phyloP scores from a whole-genome alignment of 345 rosid species.

The Linum usitatissimum region DNA sequence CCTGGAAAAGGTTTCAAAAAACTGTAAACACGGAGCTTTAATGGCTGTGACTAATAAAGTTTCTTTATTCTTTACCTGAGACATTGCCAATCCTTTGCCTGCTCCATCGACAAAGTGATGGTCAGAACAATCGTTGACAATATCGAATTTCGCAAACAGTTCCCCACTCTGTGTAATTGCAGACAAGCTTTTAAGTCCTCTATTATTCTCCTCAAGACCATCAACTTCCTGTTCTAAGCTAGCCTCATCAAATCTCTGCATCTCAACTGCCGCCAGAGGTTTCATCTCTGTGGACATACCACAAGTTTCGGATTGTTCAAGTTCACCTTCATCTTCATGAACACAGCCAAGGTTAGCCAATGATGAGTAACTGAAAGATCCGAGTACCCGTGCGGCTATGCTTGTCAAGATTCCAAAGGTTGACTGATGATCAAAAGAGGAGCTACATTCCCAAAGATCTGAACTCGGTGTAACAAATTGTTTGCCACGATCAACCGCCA shows the following conservation, averaged over 20 bases:
- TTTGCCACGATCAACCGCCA: conserved; percentile 25
- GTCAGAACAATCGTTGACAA: conserved; percentile 60
- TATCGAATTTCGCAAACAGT: conserved; percentile 57
- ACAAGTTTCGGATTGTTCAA: conserved; percentile 16
- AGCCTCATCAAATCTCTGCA: conserved; percentile 13
- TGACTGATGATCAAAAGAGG: conserved; percentile 49
- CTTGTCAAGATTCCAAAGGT: conserved; percentile 56
- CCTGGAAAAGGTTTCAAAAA: conserved; percentile 25
- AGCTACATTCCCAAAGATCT: conserved; percentile 23
- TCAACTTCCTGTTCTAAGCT: conserved; percentile 22
- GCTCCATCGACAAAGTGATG: conserved; percentile 54
- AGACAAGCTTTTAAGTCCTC: conserved; percentile 14
- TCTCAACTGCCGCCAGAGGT: conserved; percentile 19
- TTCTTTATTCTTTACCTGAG: conserved; percentile 48
- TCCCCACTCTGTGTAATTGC: conserved; percentile 11
- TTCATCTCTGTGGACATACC: conserved; percentile 27
- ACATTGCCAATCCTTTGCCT: conserved; percentile 28
- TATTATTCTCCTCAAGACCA: conserved; percentile 17
- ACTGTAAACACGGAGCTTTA: not conserved
- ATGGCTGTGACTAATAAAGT: not conserved
- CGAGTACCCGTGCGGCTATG: conserved; percentile 45
- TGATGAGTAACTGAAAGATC: conserved; percentile 38
- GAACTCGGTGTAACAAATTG: conserved; percentile 30
- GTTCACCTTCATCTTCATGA: conserved; percentile 31
- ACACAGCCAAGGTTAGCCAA: conserved; percentile 22